Base-by-base conservation (phyloP, 495 filamentous ascomycete species). In the Penicillium bialowiezense region DNA sequence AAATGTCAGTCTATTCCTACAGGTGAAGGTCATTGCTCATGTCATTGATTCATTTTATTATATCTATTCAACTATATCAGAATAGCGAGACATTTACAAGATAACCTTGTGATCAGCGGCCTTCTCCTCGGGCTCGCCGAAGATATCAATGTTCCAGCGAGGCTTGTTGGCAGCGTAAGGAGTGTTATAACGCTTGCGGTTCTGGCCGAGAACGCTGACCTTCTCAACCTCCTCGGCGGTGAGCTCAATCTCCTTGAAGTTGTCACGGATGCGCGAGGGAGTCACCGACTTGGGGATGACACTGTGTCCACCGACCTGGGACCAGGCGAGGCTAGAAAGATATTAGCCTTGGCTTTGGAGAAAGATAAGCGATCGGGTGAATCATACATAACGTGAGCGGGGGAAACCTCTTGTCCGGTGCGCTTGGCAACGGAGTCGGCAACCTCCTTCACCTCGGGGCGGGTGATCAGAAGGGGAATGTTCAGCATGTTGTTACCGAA, bases 261-360 rank as follows among this genome's bases (percentile, higher is more conserved):
- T 77, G 48, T 68, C 67, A 48, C 47, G 56, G 39, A 76, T 77
- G 46, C 74, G 72, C 26, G 70, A 71, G 18, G 71, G 57, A 14
- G 71, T 77, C 29, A 76, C 66, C 18, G 72, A 75, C 65, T 77
- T 77, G 55, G 74, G 74, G 56, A 77, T 77, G 52, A 77, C 74
- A 50, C 69, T 73, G 64, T 72, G 63, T 41, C 72, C 74, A 31
- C 71, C 72, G 12, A 71, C 62, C 54, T 74, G 69, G 47, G 71
- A 76, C 73, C 72, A 75, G 60, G 69, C 71, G 43, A 75, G 72
- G 44, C 59, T 62, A 18, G 33, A 44, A 35, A 21, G 14, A 3
- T n/a, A 40, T 48, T 48, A 51, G 45, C 20, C 17, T 28, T 29
- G n/a, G 31, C 4, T 23, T 3, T 9, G 2, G 2, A 12, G 38